These are phyloP conservation scores for Didymella exigua DNA, from an alignment of 2,329 filamentous ascomycete species.

Conservation along the genomic window DNA sequence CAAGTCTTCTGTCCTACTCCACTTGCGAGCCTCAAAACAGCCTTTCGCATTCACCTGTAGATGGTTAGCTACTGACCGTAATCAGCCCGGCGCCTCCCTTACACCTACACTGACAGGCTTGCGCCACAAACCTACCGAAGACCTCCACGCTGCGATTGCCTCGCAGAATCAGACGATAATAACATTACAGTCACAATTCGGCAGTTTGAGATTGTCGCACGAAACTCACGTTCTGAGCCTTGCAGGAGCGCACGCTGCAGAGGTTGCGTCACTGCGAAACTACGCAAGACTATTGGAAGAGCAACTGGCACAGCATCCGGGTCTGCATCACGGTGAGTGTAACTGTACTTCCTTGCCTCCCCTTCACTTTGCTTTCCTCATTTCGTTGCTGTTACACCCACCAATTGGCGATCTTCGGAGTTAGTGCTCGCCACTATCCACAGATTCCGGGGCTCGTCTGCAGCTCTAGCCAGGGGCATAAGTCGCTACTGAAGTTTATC, in stretches of 20 bases:
- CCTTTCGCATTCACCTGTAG: background rate
- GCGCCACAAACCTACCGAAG: constrained; percentile 31
- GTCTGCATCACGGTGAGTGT: constrained; percentile 40
- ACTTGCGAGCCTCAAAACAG: background rate
- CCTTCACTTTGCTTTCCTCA: constrained; percentile 2
- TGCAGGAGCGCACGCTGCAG: constrained; percentile 47
- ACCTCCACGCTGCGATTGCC: constrained; percentile 37
- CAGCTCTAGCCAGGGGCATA: constrained; percentile 11
- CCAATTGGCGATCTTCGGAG: constrained; percentile 9
- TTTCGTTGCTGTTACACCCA: background rate
- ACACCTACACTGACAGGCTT: constrained; percentile 19
- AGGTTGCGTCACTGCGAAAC: constrained; percentile 47
- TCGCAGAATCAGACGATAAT: constrained; percentile 42
- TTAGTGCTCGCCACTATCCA: constrained; percentile 11
- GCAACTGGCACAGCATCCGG: constrained; percentile 33
- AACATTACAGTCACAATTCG: constrained; percentile 45
- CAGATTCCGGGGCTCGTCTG: background rate
- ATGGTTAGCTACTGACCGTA: constrained; percentile 15
- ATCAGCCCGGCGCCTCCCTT: constrained; percentile 24
- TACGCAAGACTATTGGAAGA: constrained; percentile 49
- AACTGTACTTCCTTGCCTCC: constrained; percentile 6
- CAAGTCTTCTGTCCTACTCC: background rate
- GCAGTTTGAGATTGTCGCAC: constrained; percentile 45
- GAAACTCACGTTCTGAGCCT: constrained; percentile 48
- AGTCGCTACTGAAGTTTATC: constrained; percentile 13